Evolutionary conservation across 192 early-diverging fungal species (phyloP).

Genomic region (Coemansia sp.): DNA sequence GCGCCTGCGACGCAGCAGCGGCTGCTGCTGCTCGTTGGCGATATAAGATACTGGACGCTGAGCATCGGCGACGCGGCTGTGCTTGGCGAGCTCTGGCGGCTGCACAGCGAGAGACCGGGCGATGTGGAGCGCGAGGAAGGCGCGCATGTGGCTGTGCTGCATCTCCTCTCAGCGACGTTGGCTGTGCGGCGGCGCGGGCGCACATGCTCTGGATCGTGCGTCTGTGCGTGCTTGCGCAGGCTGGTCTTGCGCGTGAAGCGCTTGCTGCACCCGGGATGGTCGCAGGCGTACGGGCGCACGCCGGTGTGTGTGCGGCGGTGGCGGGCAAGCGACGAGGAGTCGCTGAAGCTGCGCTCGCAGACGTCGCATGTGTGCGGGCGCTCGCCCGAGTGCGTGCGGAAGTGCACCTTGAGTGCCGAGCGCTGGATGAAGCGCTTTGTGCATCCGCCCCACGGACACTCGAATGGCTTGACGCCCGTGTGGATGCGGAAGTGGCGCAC

Average conservation of each 20-base stretch:
- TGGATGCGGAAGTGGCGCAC: slow-evolving; percentile 79
- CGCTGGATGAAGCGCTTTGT: slow-evolving; percentile 85
- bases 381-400: slow-evolving; percentile 78
- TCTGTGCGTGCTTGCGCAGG: slow-evolving; percentile 20
- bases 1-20: background rate
- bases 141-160: background rate
- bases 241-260: slow-evolving; percentile 31
- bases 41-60: background rate
- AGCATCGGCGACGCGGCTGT: slow-evolving; percentile 3
- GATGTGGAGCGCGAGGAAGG: background rate
- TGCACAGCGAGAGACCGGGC: background rate
- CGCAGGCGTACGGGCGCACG: slow-evolving; percentile 73
- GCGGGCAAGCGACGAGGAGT: slow-evolving; percentile 76
- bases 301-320: slow-evolving; percentile 79
- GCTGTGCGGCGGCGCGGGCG: slow-evolving; percentile 5
- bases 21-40: background rate
- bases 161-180: background rate
- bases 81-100: slow-evolving; percentile 2
- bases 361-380: slow-evolving; percentile 71
- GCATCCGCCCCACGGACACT: slow-evolving; percentile 65
- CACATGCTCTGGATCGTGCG: slow-evolving; percentile 1
- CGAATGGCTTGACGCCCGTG: slow-evolving; percentile 76
- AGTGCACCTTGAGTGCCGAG: slow-evolving; percentile 79
- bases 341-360: slow-evolving; percentile 77
- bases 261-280: slow-evolving; percentile 51